These are phyloP conservation scores for Lumnitzera littorea DNA, from an alignment of 345 rosid species.

Conservation along the genomic window DNA sequence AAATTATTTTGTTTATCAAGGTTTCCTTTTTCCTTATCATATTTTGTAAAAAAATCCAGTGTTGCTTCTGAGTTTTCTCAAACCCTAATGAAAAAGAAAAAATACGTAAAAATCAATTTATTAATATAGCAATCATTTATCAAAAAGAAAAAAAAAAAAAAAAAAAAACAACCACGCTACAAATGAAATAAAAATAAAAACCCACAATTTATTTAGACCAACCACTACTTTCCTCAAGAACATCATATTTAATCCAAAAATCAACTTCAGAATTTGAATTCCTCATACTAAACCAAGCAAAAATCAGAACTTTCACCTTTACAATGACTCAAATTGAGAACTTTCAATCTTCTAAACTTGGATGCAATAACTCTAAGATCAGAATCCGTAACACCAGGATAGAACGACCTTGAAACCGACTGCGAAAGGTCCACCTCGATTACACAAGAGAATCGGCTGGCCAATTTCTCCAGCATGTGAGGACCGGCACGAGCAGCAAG, in stretches of 20 bases:
- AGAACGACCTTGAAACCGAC: slow-evolving; percentile 83
- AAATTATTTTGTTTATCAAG: too few species aligned
- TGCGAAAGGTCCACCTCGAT: slow-evolving; percentile 81
- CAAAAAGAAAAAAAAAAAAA: not conserved
- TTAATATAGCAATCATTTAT: not conserved
- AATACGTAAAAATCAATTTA: too few species aligned
- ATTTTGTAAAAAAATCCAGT: too few species aligned
- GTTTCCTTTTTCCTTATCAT: too few species aligned
- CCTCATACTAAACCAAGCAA: not conserved
- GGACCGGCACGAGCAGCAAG: slow-evolving; percentile 89
- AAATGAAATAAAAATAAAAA: not conserved
- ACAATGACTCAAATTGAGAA: slow-evolving; percentile 62
- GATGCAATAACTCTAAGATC: slow-evolving; percentile 67
- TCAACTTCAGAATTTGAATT: too few species aligned
- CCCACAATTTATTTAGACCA: not conserved
- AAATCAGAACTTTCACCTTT: slow-evolving; percentile 37
- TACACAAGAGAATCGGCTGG: slow-evolving; percentile 66
- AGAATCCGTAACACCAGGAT: slow-evolving; percentile 83
- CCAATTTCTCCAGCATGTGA: slow-evolving; percentile 77
- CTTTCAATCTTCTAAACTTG: slow-evolving; percentile 54
- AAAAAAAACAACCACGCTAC: not conserved
- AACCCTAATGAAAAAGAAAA: too few species aligned
- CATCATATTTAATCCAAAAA: too few species aligned
- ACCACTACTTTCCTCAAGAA: not conserved
- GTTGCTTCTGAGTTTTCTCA: too few species aligned